A percentile compares a stretch with the other conserved stretches of the same genome.
Evolutionary conservation across 305 asterid species (phyloP).

Genomic region (Fraxinus velutina): DNA sequence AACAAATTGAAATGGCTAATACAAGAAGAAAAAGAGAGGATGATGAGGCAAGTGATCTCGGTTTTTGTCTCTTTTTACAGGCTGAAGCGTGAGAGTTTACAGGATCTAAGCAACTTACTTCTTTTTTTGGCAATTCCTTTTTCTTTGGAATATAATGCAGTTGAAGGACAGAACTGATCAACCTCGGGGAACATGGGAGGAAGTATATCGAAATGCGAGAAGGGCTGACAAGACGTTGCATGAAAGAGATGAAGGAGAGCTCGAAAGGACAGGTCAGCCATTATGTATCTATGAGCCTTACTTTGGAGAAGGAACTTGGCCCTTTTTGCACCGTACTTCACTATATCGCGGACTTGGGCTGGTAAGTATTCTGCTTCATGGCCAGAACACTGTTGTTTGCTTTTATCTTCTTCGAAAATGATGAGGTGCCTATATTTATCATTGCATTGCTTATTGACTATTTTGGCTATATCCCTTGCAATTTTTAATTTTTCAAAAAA

Average conservation of each 20-base stretch:
- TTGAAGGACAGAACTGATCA: slow-evolving; percentile 89
- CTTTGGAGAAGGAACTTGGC: slow-evolving; percentile 90
- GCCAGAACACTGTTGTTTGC: background rate
- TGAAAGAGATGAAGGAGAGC: slow-evolving; percentile 98
- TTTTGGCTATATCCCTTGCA: background rate
- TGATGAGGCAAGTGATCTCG: slow-evolving; percentile 55
- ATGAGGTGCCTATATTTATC: background rate
- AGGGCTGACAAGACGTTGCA: slow-evolving; percentile 76
- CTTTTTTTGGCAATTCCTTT: slow-evolving; percentile 7
- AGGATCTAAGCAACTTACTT: slow-evolving; percentile 8
- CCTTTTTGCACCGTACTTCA: slow-evolving; percentile 73
- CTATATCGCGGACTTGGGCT: slow-evolving; percentile 89
- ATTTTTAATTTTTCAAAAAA: background rate
- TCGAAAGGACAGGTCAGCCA: slow-evolving; percentile 94
- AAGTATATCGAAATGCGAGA: slow-evolving; percentile 74
- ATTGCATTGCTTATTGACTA: background rate
- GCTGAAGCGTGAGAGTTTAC: slow-evolving; percentile 8
- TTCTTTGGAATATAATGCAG: slow-evolving; percentile 46
- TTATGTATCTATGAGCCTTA: slow-evolving; percentile 89
- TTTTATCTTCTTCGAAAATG: background rate
- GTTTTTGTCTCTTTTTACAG: background rate
- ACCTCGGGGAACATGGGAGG: slow-evolving; percentile 92
- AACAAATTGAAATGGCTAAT: slow-evolving; percentile 44
- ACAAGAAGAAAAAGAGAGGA: slow-evolving; percentile 77
- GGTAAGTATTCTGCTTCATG: slow-evolving; percentile 38